Base-by-base conservation (phyloP, 192 early-diverging fungal species). In the Rhizophagus clarus region DNA sequence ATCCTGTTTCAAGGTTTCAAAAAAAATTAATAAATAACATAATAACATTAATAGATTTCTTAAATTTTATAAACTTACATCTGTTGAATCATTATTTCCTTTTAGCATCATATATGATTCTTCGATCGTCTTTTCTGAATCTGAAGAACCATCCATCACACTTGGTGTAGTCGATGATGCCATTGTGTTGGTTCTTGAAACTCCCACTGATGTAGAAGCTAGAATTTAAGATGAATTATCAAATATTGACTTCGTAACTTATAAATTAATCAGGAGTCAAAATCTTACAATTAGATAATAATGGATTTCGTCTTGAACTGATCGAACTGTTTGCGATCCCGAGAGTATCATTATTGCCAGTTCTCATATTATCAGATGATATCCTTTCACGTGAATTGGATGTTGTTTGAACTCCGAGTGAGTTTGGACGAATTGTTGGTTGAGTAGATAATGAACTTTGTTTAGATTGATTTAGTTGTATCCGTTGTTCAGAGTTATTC, bases 1-100 rank as follows among this genome's bases (percentile, higher is more conserved):
- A 32, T 90, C 83, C 84, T 84, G 79, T 60, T 24, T n/a, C 2
- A n/a, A 62, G n/a, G 79, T 60, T 24, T n/a, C 2, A n/a, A 62
- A 31, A 51, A 31, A 14, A 32, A 71, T 40, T 40, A 40, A 24
- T 40, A 61, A 56, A 72, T 4, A n/a, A 49, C 72, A 61, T 56
- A 14, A 24, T 47, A 72, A 40, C 26, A n/a, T 49, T 15, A n/a
- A 47, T 0, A 20, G 5, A 29, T 9, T 69, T 15, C 61, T 62
- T n/a, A 6, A 42, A 75, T 12, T 15, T 66, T 26, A 72, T 45
- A n/a, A 26, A 15, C 37, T 76, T 77, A 79, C 51, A 71, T 76
- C 73, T 37, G 62, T 47, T 3, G 56, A 63, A 72, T 79, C 75
- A 79, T 77, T 81, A 49, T 32, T 47, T 56, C 29, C 56, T 51